phyloP scores from a whole-genome alignment of 768 basidiomycete genomes.

The Phaffia australis region DNA sequence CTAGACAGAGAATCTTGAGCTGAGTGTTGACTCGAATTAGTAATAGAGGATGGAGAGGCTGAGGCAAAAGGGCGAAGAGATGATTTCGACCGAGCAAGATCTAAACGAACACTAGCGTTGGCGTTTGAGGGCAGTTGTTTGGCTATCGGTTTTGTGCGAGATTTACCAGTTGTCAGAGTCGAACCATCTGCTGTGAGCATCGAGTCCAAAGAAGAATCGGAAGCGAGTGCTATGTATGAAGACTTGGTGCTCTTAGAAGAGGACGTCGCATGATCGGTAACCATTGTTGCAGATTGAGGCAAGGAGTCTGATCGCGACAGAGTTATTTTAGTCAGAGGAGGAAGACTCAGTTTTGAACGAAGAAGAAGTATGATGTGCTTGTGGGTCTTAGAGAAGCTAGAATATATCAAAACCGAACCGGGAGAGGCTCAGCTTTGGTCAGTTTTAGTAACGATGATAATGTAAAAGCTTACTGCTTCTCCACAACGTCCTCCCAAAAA shows the following conservation, averaged over 20 bases:
- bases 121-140: conserved; percentile 6
- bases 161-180: background rate
- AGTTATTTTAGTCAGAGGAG: conserved; percentile 4
- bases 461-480: background rate
- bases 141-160: conserved; percentile 6
- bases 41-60: background rate
- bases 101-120: conserved; percentile 3
- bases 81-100: conserved; percentile 11
- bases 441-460: background rate
- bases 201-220: no score
- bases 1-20: no score
- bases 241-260: background rate
- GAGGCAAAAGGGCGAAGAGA: background rate
- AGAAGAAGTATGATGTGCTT: background rate
- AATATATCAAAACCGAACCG: background rate
- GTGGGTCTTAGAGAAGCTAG: background rate
- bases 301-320: background rate
- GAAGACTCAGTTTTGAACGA: background rate
- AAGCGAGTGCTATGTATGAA: background rate
- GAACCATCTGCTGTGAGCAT: no score
- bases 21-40: no score
- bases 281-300: conserved; percentile 1
- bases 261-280: conserved; percentile 2
- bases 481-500: conserved; percentile 17
- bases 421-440: no score